Evolutionary conservation across 148 eudicot genomes (phyloP).

Genomic region (Cornus kousa): DNA sequence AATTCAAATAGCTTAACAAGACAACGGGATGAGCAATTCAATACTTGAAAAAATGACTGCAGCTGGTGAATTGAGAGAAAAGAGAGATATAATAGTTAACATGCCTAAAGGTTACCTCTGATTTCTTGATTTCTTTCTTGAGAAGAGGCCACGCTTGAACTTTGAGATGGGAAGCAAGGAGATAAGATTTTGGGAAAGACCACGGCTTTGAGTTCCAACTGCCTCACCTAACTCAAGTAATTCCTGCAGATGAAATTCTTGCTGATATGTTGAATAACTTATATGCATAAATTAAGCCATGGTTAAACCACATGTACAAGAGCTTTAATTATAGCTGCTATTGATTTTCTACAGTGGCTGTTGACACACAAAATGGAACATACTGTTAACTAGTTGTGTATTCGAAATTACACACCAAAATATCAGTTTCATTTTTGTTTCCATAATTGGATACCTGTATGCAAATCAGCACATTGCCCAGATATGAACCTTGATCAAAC

Average conservation of each 20-base stretch:
- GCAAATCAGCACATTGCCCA: background rate
- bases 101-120: slow-evolving; percentile 53
- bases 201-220: slow-evolving; percentile 93
- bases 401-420: background rate
- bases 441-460: background rate
- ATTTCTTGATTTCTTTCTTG: slow-evolving; percentile 61
- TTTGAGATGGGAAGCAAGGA: slow-evolving; percentile 75
- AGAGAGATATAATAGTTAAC: background rate
- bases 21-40: background rate
- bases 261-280: background rate
- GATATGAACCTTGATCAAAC: too few relatives aligned
- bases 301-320: background rate
- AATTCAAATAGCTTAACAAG: too few relatives aligned
- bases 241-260: slow-evolving; percentile 47
- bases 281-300: background rate
- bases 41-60: background rate
- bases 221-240: slow-evolving; percentile 88
- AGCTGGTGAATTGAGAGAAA: slow-evolving; percentile 3
- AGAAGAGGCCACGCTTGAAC: slow-evolving; percentile 72
- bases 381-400: background rate
- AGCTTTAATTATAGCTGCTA: background rate
- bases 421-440: background rate
- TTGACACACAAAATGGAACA: background rate
- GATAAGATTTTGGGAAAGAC: slow-evolving; percentile 79
- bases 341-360: background rate